Base-by-base conservation (phyloP, 768 basidiomycete genomes). In the Pleurotus pulmonarius region DNA sequence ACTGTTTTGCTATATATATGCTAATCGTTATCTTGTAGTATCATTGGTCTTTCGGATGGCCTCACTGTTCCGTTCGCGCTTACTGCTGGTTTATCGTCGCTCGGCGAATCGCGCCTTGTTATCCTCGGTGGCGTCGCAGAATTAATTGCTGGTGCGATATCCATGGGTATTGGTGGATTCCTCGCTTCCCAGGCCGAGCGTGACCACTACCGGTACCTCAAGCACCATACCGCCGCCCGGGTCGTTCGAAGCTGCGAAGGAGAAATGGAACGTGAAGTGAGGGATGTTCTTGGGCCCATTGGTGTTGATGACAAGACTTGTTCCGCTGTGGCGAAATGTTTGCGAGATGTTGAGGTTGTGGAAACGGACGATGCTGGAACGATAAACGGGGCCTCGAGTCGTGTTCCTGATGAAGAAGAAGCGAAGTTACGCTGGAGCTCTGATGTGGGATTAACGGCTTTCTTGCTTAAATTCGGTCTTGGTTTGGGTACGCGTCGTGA, bases 161-260 rank as follows among this genome's bases (percentile, higher is more conserved):
- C 91, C 1, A 99, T 99, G 96, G 97, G 97, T 59, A 90, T 99
- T 40, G 97, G 97, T 53, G 96, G 96, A 16, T 98, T 96, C 80
- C 87, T 99, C 48, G 94, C 94, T 2, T 94, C 95, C 1, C 92
- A 99, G 71, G 89, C 96, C 26, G 97, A 99, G 71, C 87, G 94
- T 46, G 96, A 98, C 68, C 90, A 97, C 71, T 95, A 88, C 68
- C 89, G 86, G 46, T 97, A 90, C 72, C 82, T 89, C 26, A 83
- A 78, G 25, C 78, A 82, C 39, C 81, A 86, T 59, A 95, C 92
- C 8, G 76, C 86, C 43, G 80, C 86, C 15, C 87, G 95, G 26
- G 94, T 98, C n/a, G 68, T 81, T 2, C 86, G 92, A 11, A 93
- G 90, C 55, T 99, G 97, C 67, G 83, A 85, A 7, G 94, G 94